Conservation (phyloP, 73 alveolate species). For the Symbiodinium natans region DNA sequence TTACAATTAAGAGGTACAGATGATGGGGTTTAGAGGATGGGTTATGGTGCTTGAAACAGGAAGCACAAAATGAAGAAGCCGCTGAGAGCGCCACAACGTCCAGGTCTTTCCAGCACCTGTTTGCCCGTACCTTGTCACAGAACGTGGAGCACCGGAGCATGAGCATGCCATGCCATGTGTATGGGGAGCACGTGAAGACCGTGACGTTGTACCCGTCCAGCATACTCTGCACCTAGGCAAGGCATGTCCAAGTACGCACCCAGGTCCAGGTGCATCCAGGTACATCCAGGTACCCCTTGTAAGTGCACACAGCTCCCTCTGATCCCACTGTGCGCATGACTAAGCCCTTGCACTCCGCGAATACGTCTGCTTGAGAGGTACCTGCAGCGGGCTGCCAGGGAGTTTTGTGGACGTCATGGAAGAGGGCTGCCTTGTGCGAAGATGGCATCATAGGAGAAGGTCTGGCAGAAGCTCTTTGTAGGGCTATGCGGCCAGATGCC, state of each 20-base stretch:
- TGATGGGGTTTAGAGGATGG: no score
- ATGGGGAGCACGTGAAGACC: neutral
- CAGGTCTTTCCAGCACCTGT: slow-evolving; percentile 3
- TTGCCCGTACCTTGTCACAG: neutral
- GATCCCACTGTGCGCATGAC: neutral
- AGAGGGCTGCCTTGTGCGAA: neutral
- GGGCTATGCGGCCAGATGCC: neutral
- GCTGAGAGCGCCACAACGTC: neutral
- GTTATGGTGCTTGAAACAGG: no score
- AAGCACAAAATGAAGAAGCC: no score
- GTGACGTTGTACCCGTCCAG: neutral
- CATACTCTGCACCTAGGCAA: neutral
- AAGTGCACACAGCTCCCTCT: no score
- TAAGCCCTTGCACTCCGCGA: slow-evolving; percentile 12
- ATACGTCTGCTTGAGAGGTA: neutral
- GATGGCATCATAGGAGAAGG: neutral
- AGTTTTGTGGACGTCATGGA: neutral
- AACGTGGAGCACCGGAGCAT: neutral
- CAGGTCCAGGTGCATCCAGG: no score
- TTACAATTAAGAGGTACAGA: no score
- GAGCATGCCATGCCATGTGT: neutral
- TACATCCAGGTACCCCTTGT: no score
- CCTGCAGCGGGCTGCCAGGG: neutral
- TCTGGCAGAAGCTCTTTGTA: neutral
- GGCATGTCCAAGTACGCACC: neutral